Percentiles rank a stretch among this genome's conserved stretches.
Conservation (phyloP, 2,329 filamentous ascomycete genomes). For the Drechslera avenae region DNA sequence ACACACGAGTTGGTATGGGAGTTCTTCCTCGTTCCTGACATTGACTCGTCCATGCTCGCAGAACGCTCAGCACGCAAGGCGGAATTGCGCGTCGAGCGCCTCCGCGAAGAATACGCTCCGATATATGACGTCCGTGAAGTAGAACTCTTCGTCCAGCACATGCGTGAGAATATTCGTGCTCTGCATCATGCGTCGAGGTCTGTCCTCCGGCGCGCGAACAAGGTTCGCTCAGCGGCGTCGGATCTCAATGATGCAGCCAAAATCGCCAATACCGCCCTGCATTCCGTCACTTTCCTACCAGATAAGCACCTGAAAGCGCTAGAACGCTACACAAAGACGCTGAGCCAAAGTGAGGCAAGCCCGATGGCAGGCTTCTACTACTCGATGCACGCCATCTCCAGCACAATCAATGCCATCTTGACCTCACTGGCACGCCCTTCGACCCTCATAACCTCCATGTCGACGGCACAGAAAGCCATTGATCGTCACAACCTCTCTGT, state of each 20-base stretch:
- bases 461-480: conserved; percentile 73
- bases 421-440: conserved; percentile 78
- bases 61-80: conserved; percentile 87
- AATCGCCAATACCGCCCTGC: conserved; percentile 58
- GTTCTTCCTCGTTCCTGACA: conserved; percentile 94
- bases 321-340: conserved; percentile 70
- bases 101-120: conserved; percentile 87
- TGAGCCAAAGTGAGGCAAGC: conserved; percentile 71
- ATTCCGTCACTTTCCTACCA: conserved; percentile 70
- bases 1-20: conserved; percentile 99
- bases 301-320: conserved; percentile 70
- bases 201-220: conserved; percentile 79
- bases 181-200: conserved; percentile 84
- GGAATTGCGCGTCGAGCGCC: conserved; percentile 78
- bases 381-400: conserved; percentile 77
- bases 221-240: conserved; percentile 66
- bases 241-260: conserved; percentile 72
- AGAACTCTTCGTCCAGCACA: conserved; percentile 89
- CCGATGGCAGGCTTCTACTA: conserved; percentile 76
- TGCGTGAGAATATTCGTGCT: conserved; percentile 83
- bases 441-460: conserved; percentile 76
- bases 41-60: conserved; percentile 87
- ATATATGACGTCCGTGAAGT: conserved; percentile 81
- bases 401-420: conserved; percentile 81
- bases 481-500: conserved; percentile 79